Evolutionary conservation across 2,329 filamentous ascomycete species (phyloP).

Genomic region (Apiospora koreana): DNA sequence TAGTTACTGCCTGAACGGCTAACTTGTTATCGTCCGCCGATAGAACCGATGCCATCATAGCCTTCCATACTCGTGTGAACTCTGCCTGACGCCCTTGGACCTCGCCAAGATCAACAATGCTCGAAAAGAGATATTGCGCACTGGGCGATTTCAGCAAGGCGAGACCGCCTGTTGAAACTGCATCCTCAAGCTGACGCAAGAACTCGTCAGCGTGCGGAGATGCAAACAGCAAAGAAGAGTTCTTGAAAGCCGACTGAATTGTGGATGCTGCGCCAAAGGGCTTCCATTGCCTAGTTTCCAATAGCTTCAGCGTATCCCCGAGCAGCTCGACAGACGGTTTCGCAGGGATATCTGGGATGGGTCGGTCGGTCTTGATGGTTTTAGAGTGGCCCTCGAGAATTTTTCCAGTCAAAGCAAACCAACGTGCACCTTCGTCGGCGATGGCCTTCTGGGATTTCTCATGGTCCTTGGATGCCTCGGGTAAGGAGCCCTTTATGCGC

Average conservation of each 20-base stretch:
- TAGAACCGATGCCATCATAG: slow-evolving; percentile 45
- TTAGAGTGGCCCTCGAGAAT: slow-evolving; percentile 40
- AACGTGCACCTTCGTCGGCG: slow-evolving; percentile 65
- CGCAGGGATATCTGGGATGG: slow-evolving; percentile 31
- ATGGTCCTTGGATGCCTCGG: slow-evolving; percentile 80
- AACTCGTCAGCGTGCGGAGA: slow-evolving; percentile 35
- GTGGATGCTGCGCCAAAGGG: slow-evolving; percentile 56
- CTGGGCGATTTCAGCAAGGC: slow-evolving; percentile 69
- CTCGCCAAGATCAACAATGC: slow-evolving; percentile 58
- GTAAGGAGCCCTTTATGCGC: slow-evolving; percentile 72
- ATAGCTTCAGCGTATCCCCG: slow-evolving; percentile 38
- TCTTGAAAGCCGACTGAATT: slow-evolving; percentile 41
- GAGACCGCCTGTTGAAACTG: slow-evolving; percentile 57
- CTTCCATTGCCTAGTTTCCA: slow-evolving; percentile 55
- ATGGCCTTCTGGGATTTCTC: slow-evolving; percentile 70
- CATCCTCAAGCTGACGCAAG: slow-evolving; percentile 44
- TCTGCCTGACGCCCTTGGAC: slow-evolving; percentile 37
- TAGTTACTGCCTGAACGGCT: slow-evolving; percentile 38
- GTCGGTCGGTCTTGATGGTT: slow-evolving; percentile 22
- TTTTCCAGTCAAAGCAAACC: slow-evolving; percentile 60
- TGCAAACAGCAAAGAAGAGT: slow-evolving; percentile 44
- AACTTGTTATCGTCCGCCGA: slow-evolving; percentile 29
- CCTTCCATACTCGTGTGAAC: slow-evolving; percentile 46
- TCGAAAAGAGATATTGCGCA: slow-evolving; percentile 63
- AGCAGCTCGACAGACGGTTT: slow-evolving; percentile 36